These are phyloP conservation scores for Aspergillus arachidicola DNA, from an alignment of 2,329 filamentous ascomycete genomes.

Conservation along the genomic window DNA sequence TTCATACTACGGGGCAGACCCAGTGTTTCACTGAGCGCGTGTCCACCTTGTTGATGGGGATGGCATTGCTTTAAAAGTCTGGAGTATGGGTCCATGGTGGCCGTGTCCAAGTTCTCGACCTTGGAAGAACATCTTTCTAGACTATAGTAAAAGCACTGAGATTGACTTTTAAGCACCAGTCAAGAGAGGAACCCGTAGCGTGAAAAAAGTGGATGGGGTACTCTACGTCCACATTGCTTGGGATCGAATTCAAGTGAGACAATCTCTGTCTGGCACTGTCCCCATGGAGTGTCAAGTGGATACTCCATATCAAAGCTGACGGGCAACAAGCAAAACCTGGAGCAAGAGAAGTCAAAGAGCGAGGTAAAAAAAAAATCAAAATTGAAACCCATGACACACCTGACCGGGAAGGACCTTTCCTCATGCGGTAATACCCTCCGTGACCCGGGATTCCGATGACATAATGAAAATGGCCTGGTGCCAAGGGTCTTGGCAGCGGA, in stretches of 20 bases:
- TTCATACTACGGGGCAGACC: slow-evolving; percentile 1
- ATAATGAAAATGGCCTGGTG: not conserved
- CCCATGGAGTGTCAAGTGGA: not conserved
- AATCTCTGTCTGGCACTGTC: not conserved
- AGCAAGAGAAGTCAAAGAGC: not conserved
- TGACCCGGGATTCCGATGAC: not conserved
- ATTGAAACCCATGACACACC: not conserved
- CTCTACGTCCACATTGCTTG: not conserved
- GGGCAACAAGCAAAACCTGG: not conserved
- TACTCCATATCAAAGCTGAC: not conserved
- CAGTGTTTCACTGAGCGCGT: not conserved
- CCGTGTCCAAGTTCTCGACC: not conserved
- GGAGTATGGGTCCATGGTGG: not conserved
- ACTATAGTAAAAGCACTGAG: not conserved
- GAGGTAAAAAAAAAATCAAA: not conserved
- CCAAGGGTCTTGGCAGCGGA: slow-evolving; percentile 10
- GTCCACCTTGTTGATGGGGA: not conserved
- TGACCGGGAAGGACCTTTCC: not conserved
- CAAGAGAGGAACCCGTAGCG: not conserved
- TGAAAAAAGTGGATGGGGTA: not conserved
- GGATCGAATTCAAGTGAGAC: not conserved
- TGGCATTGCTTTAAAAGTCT: not conserved
- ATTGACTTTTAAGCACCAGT: not conserved
- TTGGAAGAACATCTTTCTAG: not conserved
- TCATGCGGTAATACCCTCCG: slow-evolving; percentile 6